phyloP scores from a whole-genome alignment of 345 rosid species.

The Capsella bursapastoris region DNA sequence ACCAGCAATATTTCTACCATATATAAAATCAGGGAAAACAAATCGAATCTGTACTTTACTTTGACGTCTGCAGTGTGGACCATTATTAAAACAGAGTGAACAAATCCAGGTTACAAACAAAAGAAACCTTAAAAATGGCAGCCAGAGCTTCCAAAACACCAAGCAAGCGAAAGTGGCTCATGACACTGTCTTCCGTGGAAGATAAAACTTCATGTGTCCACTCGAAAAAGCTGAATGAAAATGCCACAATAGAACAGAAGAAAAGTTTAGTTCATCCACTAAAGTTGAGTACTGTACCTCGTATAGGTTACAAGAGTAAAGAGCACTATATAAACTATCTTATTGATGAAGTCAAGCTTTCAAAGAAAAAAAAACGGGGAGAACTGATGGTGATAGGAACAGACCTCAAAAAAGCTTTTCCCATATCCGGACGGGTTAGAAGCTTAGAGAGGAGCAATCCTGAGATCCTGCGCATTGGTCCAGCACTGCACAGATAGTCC shows the following conservation, averaged over 20 bases:
- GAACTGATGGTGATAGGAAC: slow-evolving; percentile 7
- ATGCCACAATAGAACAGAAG: slow-evolving; percentile 25
- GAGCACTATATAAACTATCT: not conserved
- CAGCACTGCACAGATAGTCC: slow-evolving; percentile 88
- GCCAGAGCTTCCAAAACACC: slow-evolving; percentile 92
- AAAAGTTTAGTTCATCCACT: slow-evolving; percentile 3
- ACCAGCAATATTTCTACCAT: not conserved
- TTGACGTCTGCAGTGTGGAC: slow-evolving; percentile 12
- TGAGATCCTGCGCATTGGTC: slow-evolving; percentile 92
- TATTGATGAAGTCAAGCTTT: slow-evolving; percentile 3
- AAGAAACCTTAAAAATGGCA: slow-evolving; percentile 87
- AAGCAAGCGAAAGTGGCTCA: slow-evolving; percentile 69
- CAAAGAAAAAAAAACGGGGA: not conserved
- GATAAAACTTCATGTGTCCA: slow-evolving; percentile 87
- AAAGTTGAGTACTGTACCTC: not conserved
- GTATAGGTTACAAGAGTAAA: slow-evolving; percentile 8
- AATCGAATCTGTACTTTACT: not conserved
- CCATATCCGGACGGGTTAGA: slow-evolving; percentile 93
- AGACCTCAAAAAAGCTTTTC: slow-evolving; percentile 76
- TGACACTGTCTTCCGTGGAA: slow-evolving; percentile 59
- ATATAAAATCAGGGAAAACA: not conserved
- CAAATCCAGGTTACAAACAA: slow-evolving; percentile 24
- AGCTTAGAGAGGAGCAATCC: slow-evolving; percentile 89
- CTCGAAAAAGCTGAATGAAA: slow-evolving; percentile 68
- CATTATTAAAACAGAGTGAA: slow-evolving; percentile 17